Conservation (phyloP, 2,329 filamentous ascomycete species). For the Microthyrium microscopicum region DNA sequence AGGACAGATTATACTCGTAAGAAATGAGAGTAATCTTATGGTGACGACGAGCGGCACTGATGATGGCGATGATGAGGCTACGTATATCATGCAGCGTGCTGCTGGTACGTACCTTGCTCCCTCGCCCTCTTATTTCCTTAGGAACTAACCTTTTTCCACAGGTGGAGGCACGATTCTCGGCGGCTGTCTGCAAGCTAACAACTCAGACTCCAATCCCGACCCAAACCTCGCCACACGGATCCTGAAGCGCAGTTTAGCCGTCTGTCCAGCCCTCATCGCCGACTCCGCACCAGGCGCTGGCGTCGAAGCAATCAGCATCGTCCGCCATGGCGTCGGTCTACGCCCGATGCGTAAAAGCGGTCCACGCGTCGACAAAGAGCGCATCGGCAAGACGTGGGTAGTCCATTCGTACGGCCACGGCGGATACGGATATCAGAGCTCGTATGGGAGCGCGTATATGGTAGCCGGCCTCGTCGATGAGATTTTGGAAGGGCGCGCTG, state of each 20-base stretch:
- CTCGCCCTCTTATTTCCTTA: not conserved
- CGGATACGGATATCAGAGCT: conserved; percentile 53
- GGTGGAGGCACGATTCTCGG: conserved; percentile 74
- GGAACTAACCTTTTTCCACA: conserved; percentile 11
- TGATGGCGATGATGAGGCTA: conserved; percentile 53
- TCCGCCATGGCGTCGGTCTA: conserved; percentile 73
- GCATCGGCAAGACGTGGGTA: conserved; percentile 44
- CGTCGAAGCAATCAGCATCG: conserved; percentile 54
- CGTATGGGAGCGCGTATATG: conserved; percentile 25
- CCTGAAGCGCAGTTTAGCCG: conserved; percentile 55
- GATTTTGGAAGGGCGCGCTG: too few relatives aligned
- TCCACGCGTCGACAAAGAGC: conserved; percentile 58
- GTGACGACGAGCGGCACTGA: conserved; percentile 53
- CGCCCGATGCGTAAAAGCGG: conserved; percentile 59
- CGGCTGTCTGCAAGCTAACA: conserved; percentile 62
- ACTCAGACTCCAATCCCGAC: conserved; percentile 66
- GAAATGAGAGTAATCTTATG: conserved; percentile 63
- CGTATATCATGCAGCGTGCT: conserved; percentile 72
- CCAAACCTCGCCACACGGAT: conserved; percentile 63
- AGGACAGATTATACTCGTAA: conserved; percentile 69
- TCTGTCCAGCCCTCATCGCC: conserved; percentile 46
- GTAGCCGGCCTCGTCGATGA: conserved; percentile 21
- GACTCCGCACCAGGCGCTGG: too few relatives aligned
- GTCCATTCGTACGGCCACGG: conserved; percentile 70
- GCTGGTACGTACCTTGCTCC: conserved; percentile 19